Base-by-base conservation (phyloP, 257 asterid genomes). In the Knoxia roxburghii region DNA sequence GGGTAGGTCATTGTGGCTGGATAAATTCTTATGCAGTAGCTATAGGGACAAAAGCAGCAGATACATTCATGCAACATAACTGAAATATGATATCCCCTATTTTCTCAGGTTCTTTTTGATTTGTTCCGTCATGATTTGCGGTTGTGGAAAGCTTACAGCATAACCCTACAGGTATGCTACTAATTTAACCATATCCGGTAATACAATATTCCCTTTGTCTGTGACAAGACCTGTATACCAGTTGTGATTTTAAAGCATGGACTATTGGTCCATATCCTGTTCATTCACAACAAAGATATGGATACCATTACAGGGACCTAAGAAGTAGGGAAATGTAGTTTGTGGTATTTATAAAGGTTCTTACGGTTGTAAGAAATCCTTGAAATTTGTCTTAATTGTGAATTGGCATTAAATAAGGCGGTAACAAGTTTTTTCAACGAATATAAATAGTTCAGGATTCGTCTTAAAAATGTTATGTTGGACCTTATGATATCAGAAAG, bases 131-230 rank as follows among this genome's bases (percentile, higher is more conserved):
- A 90, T 74, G 97, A 94, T 77, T 54, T 82, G 62, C 85, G 96
- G 66, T 77, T 90, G 76, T 94, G 99, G 99, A 81, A 82, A 76
- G 99, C 96, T 30, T 94, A 94, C 79, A 80, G 85, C 83, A 60
- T 73, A 45, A 89, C 98, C 61, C 73, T 94, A 68, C 95, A 88
- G 96, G 99, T 90, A 78, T 4, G 32, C 14, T 35, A 23, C 26
- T 66, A 21, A 21, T 14, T 35, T 27, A 59, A 59, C 41, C 63
- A 45, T 27, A 20, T 33, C 26, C 30, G 20, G 41, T 29, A 32
- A 59, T 15, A 32, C 24, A 11, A 43, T 12, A 2, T 32, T 21
- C 14, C 11, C 45, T 18, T 56, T 30, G 13, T 17, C 13, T 7
- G 43, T 5, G 43, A 6, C 18, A n/a, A 18, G 10, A n/a, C 64